Conservation (phyloP, 2,329 filamentous ascomycete genomes). For the Chrysoporthe cubensis region DNA sequence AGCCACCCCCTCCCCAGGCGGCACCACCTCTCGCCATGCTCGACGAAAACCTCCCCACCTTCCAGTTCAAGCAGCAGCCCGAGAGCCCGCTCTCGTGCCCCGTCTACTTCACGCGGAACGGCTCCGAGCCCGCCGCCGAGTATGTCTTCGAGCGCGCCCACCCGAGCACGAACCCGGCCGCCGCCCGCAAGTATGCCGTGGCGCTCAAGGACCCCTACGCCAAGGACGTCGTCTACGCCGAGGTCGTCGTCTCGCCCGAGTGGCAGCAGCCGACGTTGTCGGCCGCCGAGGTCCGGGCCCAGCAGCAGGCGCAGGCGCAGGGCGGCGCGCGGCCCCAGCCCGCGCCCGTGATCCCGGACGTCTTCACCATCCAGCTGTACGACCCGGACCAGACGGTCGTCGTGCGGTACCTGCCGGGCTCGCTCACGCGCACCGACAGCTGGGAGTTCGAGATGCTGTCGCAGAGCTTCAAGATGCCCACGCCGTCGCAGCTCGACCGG, state of each 20-base stretch:
- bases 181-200: conserved; percentile 83
- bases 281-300: conserved; percentile 76
- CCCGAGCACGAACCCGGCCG: conserved; percentile 63
- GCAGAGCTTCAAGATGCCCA: conserved; percentile 80
- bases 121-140: conserved; percentile 76
- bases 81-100: conserved; percentile 60
- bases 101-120: conserved; percentile 69
- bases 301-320: conserved; percentile 39
- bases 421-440: conserved; percentile 77
- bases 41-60: conserved; percentile 89
- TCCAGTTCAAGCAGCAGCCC: conserved; percentile 56
- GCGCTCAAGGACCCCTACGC: conserved; percentile 84
- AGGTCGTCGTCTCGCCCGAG: conserved; percentile 81
- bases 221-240: conserved; percentile 81
- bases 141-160: conserved; percentile 82
- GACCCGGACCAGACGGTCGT: conserved; percentile 85
- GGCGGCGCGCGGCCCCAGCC: conserved; percentile 53
- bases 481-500: conserved; percentile 76
- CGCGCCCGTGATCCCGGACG: conserved; percentile 73
- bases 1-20: not conserved
- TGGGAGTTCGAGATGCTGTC: conserved; percentile 96
- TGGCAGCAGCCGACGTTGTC: conserved; percentile 85
- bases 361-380: conserved; percentile 87
- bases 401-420: conserved; percentile 72
- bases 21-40: conserved; percentile 63